phyloP scores from a whole-genome alignment of 1,139 yeast species.

The Arxiozyma telluris region DNA sequence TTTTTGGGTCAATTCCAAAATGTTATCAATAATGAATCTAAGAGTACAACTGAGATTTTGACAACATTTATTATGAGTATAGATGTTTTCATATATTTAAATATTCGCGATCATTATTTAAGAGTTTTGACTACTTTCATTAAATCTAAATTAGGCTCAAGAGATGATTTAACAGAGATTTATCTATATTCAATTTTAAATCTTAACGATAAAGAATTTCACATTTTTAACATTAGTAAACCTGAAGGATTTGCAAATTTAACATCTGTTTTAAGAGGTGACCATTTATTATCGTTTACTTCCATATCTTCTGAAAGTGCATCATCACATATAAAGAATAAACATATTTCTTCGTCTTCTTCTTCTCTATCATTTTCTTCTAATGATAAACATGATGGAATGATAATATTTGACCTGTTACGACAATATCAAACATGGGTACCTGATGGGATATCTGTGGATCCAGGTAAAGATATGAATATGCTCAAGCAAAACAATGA shows the following conservation, averaged over 20 bases:
- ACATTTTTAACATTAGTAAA: conserved; percentile 2
- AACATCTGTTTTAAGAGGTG: conserved; percentile 7
- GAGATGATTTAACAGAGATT: conserved; percentile 64
- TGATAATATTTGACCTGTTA: not conserved
- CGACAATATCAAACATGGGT: conserved; percentile 2
- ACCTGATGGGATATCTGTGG: not conserved
- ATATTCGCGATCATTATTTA: conserved; percentile 63
- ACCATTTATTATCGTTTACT: not conserved
- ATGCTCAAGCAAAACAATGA: not conserved
- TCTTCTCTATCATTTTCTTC: not conserved
- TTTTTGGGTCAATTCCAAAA: conserved; percentile 46
- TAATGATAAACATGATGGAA: not conserved
- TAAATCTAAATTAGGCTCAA: conserved; percentile 43
- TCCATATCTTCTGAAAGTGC: not conserved
- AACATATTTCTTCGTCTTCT: not conserved
- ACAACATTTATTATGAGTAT: conserved; percentile 64
- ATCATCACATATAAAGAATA: not conserved
- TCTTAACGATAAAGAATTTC: conserved; percentile 28
- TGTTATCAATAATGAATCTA: conserved; percentile 53
- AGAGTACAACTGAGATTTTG: conserved; percentile 78
- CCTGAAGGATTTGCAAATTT: conserved; percentile 5
- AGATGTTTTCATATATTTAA: conserved; percentile 63
- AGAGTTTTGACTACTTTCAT: conserved; percentile 19
- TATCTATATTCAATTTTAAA: conserved; percentile 67
- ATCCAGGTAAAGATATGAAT: not conserved